Base-by-base conservation (phyloP, 805 yeast species). In the Debaryomyces castellii region DNA sequence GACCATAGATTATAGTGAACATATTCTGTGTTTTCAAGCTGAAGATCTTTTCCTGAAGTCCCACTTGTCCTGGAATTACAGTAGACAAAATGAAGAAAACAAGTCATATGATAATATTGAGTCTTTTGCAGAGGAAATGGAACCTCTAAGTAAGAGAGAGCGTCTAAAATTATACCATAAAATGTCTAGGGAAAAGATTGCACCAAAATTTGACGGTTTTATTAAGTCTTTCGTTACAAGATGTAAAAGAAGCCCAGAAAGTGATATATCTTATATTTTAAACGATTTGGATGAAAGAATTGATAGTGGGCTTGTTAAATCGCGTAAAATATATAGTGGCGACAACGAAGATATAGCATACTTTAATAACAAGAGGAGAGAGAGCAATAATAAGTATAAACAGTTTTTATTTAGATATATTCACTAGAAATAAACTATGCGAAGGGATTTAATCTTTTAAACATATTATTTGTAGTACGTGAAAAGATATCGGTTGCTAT, bases 401-500 rank as follows among this genome's bases (percentile, higher is more conserved):
- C 34, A 30, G 12, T 30, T 30, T 49, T 46, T 40, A 37, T 49
- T 36, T 40, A 46, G 28, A 36, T 22, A 35, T 35, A 35, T 36
- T 36, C 27, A n/a, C 27, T 21, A 36, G 25, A 36, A 32, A 22
- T 22, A n/a, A 23, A 36, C 20, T 36, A 36, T 14, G 51, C 49
- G 40, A 71, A 67, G 6, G 77, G 77, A 47, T 77, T 80, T 23
- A 83, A 55, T 51, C 82, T 76, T 16, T 70, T 60, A 23, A 82
- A 60, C 12, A 78, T 37, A 8, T 67, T 64, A 28, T 77, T 73
- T 0, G 83, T 67, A 21, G 84, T 76, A 33, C 73, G 69, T 4
- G 84, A 78, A 53, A 85, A 71, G 8, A 86, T 59, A 53, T 74
- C 77, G 21, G 73, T 67, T 4, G 91, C 89, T 43, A 86, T 60